Evolutionary conservation across 2,329 filamentous ascomycete species (phyloP), one percentile per base, ranked within the genome.

Genomic region (Epichloe elymi): DNA sequence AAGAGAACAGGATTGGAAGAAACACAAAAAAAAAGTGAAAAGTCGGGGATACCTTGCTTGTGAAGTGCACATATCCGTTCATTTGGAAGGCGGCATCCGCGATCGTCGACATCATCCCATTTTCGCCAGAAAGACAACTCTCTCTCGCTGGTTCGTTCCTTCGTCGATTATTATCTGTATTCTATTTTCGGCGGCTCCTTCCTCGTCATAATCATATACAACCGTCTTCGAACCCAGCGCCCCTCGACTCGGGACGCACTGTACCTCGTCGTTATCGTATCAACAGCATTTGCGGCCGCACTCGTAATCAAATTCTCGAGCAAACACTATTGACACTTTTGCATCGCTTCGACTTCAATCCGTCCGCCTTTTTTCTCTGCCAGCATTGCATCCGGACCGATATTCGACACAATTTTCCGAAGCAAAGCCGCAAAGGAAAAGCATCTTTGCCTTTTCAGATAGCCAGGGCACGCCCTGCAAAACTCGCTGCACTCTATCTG

Each of bases 131-230:
- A 17, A 44, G 17, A 30, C 30, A 37, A 19, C 15, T n/a, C 3
- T 41, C 17, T n/a, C 11, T 46, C 17, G 40, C 20, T 44, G 49
- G 50, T 17, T 48, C 46, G 46, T 36, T 30, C 50, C 50, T 47
- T 50, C 54, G 46, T 60, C 56, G 49, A 63, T 69, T 65, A 68
- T 70, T 61, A 60, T 63, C 60, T 62, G 61, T 61, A 66, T 59
- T 65, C 65, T 60, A 52, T 52, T 50, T 53, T 51, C 55, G 53
- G 48, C 54, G 54, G 48, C 59, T 61, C 60, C 46, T 59, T 57
- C 54, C 56, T 53, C 33, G n/a, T 55, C 48, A 52, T 47, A 54
- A 52, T 23, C 19, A 3, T 19, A 33, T 37, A 11, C 19, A 46
- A 50, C 14, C 39, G 26, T 35, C 37, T 15, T 48, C 47, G 37